Percentiles rank a stretch among this genome's conserved stretches.
Evolutionary conservation across 164 flowering plant species (phyloP).

Genomic region (Vitis amurensis): DNA sequence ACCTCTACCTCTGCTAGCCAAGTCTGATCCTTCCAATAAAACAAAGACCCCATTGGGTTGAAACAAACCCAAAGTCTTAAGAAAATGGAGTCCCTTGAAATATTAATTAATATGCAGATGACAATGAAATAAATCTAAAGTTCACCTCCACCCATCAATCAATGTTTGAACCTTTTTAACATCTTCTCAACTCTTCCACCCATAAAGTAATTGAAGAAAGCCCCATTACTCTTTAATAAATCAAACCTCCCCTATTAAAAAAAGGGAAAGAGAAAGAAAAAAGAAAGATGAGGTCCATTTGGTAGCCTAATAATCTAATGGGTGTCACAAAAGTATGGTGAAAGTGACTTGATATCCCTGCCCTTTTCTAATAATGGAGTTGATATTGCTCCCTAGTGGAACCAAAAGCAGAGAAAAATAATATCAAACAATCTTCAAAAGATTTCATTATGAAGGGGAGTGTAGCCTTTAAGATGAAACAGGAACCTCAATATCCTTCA

Average conservation of each 20-base stretch:
- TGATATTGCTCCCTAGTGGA: neutral
- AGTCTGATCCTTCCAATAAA: too few relatives aligned
- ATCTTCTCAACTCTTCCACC: neutral
- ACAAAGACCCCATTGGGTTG: too few relatives aligned
- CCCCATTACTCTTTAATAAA: neutral
- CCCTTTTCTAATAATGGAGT: neutral
- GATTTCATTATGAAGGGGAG: neutral
- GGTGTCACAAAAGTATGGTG: slow-evolving; percentile 10
- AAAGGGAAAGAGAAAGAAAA: slow-evolving; percentile 4
- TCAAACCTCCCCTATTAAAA: slow-evolving; percentile 6
- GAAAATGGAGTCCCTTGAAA: too few relatives aligned
- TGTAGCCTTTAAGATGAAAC: too few relatives aligned
- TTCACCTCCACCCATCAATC: neutral
- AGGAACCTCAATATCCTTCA: too few relatives aligned
- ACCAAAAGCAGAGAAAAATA: neutral
- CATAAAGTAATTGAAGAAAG: slow-evolving; percentile 4
- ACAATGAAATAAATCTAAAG: too few relatives aligned
- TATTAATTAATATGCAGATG: too few relatives aligned
- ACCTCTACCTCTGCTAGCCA: too few relatives aligned
- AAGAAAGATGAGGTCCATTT: slow-evolving; percentile 13
- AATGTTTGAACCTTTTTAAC: neutral
- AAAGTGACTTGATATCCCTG: neutral
- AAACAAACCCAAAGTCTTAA: too few relatives aligned
- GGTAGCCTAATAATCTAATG: neutral
- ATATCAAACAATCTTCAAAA: neutral